Evolutionary conservation across 208 protist genomes (phyloP).

Genomic region (Porcisia hertigi): DNA sequence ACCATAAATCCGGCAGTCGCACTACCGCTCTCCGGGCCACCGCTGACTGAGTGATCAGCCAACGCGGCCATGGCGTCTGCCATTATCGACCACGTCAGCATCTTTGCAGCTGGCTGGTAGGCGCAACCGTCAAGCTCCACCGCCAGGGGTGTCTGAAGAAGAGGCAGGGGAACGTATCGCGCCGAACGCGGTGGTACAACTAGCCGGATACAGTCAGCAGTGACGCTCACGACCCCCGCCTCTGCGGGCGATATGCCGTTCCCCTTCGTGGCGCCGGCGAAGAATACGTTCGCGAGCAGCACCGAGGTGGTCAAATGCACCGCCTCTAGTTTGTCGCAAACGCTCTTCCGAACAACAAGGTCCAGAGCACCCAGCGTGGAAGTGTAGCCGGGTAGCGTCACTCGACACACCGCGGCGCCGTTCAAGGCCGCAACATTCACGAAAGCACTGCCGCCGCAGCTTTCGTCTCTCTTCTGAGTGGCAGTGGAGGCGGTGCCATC

Average conservation of each 20-base stretch:
- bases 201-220: neutral
- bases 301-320: slow-evolving; percentile 27
- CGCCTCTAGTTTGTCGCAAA: neutral
- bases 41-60: slow-evolving; percentile 10
- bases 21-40: neutral
- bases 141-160: slow-evolving; percentile 8
- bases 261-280: neutral
- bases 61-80: slow-evolving; percentile 28
- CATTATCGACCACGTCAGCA: slow-evolving; percentile 33
- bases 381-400: slow-evolving; percentile 15
- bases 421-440: slow-evolving; percentile 5
- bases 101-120: slow-evolving; percentile 7
- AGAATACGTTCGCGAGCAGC: slow-evolving; percentile 28
- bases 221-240: neutral
- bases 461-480: neutral
- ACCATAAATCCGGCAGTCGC: neutral
- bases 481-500: neutral
- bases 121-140: slow-evolving; percentile 20
- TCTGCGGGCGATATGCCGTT: neutral
- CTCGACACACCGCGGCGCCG: slow-evolving; percentile 4
- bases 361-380: slow-evolving; percentile 26
- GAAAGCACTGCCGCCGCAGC: neutral
- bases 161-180: slow-evolving; percentile 16
- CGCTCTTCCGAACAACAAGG: slow-evolving; percentile 13
- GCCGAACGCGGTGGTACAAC: slow-evolving; percentile 12